Base-by-base conservation (phyloP, 345 rosid species). In the Geranium brycei region DNA sequence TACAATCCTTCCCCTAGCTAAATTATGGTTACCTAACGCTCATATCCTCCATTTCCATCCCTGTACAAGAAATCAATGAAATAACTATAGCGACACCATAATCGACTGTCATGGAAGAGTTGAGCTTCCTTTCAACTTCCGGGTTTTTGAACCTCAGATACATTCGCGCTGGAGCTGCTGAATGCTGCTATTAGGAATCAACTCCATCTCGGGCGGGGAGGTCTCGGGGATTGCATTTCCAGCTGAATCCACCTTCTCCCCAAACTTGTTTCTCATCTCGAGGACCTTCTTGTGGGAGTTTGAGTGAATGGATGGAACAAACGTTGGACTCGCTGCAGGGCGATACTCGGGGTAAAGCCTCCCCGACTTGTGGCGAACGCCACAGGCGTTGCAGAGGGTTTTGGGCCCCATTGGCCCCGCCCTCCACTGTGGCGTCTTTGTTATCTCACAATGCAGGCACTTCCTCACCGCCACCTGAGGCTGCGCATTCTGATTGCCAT, bases 281-380 rank as follows among this genome's bases (percentile, higher is more conserved):
- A 90, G 57, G 19, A 95, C 99, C 73, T 87, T 95, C 91, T 85
- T 91, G 63, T 95, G 99, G 4, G 96, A 91, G 80, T 91, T 95
- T 63, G 99, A 95, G 78, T 95, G 99, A 64, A 91, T 4, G 51
- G 97, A 75, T 18, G 96, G 97, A 64, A 87, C 70, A 13, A 88
- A 95, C 5, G 97, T 91, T n/a, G 97, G 99, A 62, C 99, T 95
- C 41, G 87, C 87, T 0, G 99, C 97, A n/a, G 99, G 99, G 59
- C 99, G 84, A 74, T 95, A 95, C 69, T 95, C 97, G 0, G 99
- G 99, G 81, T 83, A 95, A 71, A 95, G 96, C 80, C 99, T 71
- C 30, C 99, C 99, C 0, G 95, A 95, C 71, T 95, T 95, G 77
- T 80, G 80, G 31, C 97, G 92, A n/a, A 95, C 97, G 0, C 99